A percentile compares a stretch with the other conserved stretches of the same genome.
Evolutionary conservation across 2,329 filamentous ascomycete genomes (phyloP).

Genomic region (Phialophora expanda): DNA sequence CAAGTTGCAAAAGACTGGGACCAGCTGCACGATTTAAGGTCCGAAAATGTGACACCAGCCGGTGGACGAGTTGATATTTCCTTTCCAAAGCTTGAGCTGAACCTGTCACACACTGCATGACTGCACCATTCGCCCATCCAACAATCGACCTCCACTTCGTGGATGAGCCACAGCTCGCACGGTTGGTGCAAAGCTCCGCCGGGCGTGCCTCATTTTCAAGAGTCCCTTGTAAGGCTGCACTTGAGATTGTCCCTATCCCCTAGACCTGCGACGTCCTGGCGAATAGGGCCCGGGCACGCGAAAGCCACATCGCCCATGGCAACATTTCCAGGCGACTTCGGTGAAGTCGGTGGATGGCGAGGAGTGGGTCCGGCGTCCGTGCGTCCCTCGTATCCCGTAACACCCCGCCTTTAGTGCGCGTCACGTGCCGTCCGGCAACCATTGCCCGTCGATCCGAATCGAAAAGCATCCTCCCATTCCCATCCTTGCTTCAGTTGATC

Average conservation of each 20-base stretch:
- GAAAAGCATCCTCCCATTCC: background rate
- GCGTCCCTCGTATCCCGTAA: background rate
- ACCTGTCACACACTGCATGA: background rate
- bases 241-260: background rate
- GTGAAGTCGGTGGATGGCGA: background rate
- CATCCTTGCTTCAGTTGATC: background rate
- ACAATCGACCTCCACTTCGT: background rate
- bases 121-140: background rate
- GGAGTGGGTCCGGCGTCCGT: background rate
- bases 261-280: background rate
- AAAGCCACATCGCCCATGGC: background rate
- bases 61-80: background rate
- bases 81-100: background rate
- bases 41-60: background rate
- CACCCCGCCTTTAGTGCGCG: background rate
- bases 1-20: background rate
- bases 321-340: background rate
- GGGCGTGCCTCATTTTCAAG: background rate
- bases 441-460: background rate
- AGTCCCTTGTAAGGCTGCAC: background rate
- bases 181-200: background rate
- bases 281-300: background rate
- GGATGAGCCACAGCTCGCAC: background rate
- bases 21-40: background rate
- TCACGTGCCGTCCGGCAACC: background rate